Base-by-base conservation (phyloP, 2,329 filamentous ascomycete genomes). In the Aotearoamyces nothofagi region DNA sequence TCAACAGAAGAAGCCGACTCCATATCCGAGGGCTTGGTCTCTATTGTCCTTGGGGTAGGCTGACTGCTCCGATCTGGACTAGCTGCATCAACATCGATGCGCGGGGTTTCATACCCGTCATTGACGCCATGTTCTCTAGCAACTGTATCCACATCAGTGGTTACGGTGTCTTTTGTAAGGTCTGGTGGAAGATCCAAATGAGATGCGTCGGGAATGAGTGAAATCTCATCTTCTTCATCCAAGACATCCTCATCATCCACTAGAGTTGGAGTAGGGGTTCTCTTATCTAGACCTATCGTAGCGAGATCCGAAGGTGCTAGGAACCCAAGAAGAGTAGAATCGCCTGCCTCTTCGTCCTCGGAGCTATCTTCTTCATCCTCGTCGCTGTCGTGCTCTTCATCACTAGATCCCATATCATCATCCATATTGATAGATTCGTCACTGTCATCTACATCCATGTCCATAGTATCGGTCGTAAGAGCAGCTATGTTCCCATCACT, bases 351-450 rank as follows among this genome's bases (percentile, higher is more conserved):
- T 4, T 52, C 54, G 2, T 50, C 52, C 2, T 51, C 48, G 5
- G 51, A 49, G 15, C 53, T 35, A 11, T 43, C 40, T 5, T 46
- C 43, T 5, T 51, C 49, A 5, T 51, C 48, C 6, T 42, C 42
- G 10, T 38, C 33, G 9, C 37, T 50, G 3, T 57, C 57, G 5
- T 53, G 58, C 17, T 54, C 56, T 25, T 55, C 45, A 15, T 75
- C 68, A 15, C 62, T 68, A 3, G 69, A 70, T 3, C 66, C 69
- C 39, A 73, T 52, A 32, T 76, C 70, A 34, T 76, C 70, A 38
- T 77, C 71, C 71, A 78, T 78, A 40, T 75, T 69, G 13, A 76
- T 56, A 2, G 72, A 76, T 44, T 77, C 71, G 38, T 78, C 72
- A 24, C 63, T 70, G 6, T 71, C 68, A 24, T 59, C 57, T 23